Percentiles rank a stretch among this genome's conserved stretches.
Conservation (phyloP, 352 stramenopile genomes). For the Pythium grandisporangium region DNA sequence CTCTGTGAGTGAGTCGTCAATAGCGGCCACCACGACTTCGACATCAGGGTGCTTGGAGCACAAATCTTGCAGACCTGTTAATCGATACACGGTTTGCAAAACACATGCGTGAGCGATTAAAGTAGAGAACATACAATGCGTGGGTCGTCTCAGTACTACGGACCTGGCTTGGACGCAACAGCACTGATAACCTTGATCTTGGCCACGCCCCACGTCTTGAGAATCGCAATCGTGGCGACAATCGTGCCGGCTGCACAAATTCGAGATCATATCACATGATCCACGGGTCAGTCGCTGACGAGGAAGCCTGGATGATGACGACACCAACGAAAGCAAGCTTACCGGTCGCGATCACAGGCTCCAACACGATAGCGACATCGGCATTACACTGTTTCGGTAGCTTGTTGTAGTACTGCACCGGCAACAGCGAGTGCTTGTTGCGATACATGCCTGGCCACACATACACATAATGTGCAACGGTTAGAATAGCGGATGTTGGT, state of each 20-base stretch:
- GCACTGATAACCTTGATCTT: constrained; percentile 93
- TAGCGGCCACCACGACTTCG: constrained; percentile 67
- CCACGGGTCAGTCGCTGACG: background rate
- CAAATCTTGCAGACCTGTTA: constrained; percentile 62
- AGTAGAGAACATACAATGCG: background rate
- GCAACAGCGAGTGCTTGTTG: constrained; percentile 86
- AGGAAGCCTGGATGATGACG: background rate
- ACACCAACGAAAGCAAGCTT: background rate
- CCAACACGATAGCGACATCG: constrained; percentile 93
- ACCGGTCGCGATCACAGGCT: constrained; percentile 95
- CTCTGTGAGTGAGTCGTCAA: constrained; percentile 71
- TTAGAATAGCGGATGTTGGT: too few species aligned
- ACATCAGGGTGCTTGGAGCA: constrained; percentile 68
- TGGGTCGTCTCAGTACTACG: too few species aligned
- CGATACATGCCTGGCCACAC: constrained; percentile 69
- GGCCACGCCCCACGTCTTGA: constrained; percentile 93
- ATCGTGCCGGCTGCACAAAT: constrained; percentile 77
- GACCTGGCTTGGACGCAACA: constrained; percentile 89
- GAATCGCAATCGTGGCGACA: constrained; percentile 91
- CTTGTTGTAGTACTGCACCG: constrained; percentile 99
- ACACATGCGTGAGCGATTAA: background rate
- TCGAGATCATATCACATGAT: background rate
- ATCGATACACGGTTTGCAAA: background rate
- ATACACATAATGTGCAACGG: background rate
- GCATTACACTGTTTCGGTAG: constrained; percentile 91